Base-by-base conservation (phyloP, 345 rosid genomes). In the Hibiscus syriacus region DNA sequence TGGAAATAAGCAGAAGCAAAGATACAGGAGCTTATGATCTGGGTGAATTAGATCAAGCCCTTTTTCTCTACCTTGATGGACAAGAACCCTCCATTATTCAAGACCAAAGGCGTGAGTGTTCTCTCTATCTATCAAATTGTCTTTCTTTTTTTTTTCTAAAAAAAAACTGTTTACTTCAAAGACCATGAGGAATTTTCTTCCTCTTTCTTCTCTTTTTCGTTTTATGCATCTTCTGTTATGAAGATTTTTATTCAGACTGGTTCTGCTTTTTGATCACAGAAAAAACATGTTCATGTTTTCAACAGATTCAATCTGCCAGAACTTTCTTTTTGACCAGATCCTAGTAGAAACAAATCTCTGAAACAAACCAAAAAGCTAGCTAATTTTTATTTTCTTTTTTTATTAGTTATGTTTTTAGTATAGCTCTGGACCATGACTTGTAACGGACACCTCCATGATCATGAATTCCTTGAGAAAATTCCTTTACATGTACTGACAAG, bases 21-120 rank as follows among this genome's bases (percentile, higher is more conserved):
- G 84, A 83, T 70, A 73, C 72, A 4, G 78, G 76, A 64, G 63
- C 79, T n/a, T 89, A 86, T 75, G 96, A 86, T 77, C 58, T 95
- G 75, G 98, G 89, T 64, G 99, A 95, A 73, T 78, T 95, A 70
- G 99, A 95, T 85, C 96, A 87, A 83, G 90, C 98, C 26, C 92
- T 95, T 70, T 86, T 95, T 68, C 92, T 90, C 43, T 92, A 95
- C 83, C 85, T 95, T 43, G 96, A 92, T 73, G 99, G 96, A 73
- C 92, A 93, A 70, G 92, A 87, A 57, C 78, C 76, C 45, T 64
- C 93, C 48, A 66, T 77, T 70, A 62, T 74, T 81, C 89, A 86
- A 76, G 88, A 89, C 38, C 90, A 85, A 80, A 85, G 87, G 69
- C 92, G 98, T 90, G 74, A 81, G 86, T 66, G 48, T 55, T 23